A percentile compares a stretch with the other conserved stretches of the same genome.
Evolutionary conservation across 2,329 filamentous ascomycete species (phyloP).

Genomic region (Gnomoniopsis sp.): DNA sequence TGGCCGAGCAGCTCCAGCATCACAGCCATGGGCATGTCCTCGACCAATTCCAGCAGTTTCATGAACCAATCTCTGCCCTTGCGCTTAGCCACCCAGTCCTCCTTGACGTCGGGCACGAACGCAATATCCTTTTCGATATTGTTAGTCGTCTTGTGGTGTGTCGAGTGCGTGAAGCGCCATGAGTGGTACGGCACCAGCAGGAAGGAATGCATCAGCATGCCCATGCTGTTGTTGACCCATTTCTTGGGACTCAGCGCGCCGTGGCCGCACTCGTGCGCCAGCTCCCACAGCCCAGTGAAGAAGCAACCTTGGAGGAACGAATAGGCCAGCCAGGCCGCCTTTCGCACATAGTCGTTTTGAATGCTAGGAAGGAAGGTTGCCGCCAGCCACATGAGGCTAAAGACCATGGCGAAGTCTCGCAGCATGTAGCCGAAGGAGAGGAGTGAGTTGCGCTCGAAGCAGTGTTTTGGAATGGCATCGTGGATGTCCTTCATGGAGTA

Average conservation of each 20-base stretch:
- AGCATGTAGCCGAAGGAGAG: neutral
- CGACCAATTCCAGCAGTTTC: slow-evolving; percentile 31
- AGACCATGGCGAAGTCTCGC: neutral
- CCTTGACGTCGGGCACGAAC: slow-evolving; percentile 52
- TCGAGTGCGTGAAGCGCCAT: slow-evolving; percentile 67
- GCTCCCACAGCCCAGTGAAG: slow-evolving; percentile 66
- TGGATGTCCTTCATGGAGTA: neutral
- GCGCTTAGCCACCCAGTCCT: slow-evolving; percentile 31
- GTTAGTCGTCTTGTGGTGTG: slow-evolving; percentile 66
- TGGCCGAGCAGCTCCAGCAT: slow-evolving; percentile 53
- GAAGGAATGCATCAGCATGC: slow-evolving; percentile 61
- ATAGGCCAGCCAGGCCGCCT: neutral
- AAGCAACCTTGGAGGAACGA: neutral
- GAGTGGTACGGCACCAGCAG: slow-evolving; percentile 69
- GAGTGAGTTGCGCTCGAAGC: neutral
- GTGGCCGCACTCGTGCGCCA: slow-evolving; percentile 70
- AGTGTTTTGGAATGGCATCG: neutral
- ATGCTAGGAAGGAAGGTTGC: neutral
- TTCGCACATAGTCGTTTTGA: neutral
- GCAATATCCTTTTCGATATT: slow-evolving; percentile 66
- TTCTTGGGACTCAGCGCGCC: slow-evolving; percentile 59
- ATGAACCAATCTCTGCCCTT: slow-evolving; percentile 47
- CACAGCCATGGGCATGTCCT: slow-evolving; percentile 59
- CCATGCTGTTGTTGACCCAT: slow-evolving; percentile 57
- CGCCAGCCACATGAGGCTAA: neutral